Evolutionary conservation across 768 basidiomycete species (phyloP).

Genomic region (Agrocybe praecox): DNA sequence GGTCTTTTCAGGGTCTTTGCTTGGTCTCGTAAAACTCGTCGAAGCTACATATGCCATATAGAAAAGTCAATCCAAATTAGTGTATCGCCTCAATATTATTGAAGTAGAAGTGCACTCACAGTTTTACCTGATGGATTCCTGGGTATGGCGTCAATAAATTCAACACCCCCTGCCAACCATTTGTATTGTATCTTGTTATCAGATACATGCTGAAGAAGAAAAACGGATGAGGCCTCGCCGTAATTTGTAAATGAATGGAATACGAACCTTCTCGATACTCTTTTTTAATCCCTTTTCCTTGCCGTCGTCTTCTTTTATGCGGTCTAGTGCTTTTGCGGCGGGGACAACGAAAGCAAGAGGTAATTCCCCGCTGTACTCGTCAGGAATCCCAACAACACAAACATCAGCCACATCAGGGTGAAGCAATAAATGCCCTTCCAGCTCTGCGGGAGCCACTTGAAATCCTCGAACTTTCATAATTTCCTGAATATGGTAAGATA

Average conservation of each 20-base stretch:
- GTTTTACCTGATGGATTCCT: conserved; percentile 77
- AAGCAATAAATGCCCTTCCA: conserved; percentile 64
- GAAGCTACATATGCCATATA: conserved; percentile 29
- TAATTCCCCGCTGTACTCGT: conserved; percentile 78
- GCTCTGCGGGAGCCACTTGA: conserved; percentile 67
- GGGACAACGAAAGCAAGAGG: conserved; percentile 73
- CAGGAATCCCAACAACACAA: conserved; percentile 67
- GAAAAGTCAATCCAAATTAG: neutral
- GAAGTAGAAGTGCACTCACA: conserved; percentile 30
- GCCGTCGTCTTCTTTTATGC: conserved; percentile 30
- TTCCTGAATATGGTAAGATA: conserved; percentile 48
- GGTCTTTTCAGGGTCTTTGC: conserved; percentile 32
- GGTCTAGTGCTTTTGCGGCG: conserved; percentile 38
- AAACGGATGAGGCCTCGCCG: neutral
- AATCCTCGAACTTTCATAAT: conserved; percentile 68
- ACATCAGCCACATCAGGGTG: conserved; percentile 63
- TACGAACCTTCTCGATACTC: conserved; percentile 55
- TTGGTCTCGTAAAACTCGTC: conserved; percentile 54
- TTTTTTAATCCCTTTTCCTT: conserved; percentile 42
- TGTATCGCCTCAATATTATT: neutral
- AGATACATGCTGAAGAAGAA: conserved; percentile 48
- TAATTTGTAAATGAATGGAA: neutral
- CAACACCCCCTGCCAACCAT: conserved; percentile 60
- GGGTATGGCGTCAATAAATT: conserved; percentile 63
- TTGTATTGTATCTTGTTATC: conserved; percentile 65